Evolutionary conservation across 1,284 basidiomycete species (phyloP).

Genomic region (Rhodotorula sp.): DNA sequence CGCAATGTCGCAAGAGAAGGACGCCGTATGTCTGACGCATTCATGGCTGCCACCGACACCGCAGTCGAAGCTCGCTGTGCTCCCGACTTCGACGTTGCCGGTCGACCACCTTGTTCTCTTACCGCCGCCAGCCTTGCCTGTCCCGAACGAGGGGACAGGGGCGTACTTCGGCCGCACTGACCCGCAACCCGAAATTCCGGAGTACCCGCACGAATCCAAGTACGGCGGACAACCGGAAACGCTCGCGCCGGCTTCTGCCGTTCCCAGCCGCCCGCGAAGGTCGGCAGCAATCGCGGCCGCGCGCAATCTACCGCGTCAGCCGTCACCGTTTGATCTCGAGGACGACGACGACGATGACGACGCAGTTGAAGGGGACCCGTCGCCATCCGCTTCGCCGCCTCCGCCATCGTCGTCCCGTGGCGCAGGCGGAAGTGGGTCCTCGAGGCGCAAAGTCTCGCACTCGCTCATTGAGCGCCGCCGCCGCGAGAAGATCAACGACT

Average conservation of each 20-base stretch:
- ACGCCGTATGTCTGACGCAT: background rate
- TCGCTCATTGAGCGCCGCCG: conserved; percentile 79
- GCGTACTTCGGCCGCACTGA: background rate
- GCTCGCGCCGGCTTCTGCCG: background rate
- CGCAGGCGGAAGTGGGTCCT: conserved; percentile 32
- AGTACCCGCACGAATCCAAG: too few species aligned
- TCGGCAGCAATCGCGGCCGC: conserved; percentile 27
- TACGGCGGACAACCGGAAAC: background rate
- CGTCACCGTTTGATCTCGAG: conserved; percentile 28
- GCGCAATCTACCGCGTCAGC: conserved; percentile 23
- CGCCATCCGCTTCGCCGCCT: conserved; percentile 3
- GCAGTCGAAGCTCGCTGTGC: conserved; percentile 15
- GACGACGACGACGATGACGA: background rate
- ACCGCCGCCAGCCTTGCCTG: conserved; percentile 14
- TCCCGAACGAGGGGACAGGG: background rate
- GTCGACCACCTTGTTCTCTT: conserved; percentile 32
- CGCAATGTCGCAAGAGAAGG: background rate
- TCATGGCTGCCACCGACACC: conserved; percentile 20
- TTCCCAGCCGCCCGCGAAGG: conserved; percentile 21
- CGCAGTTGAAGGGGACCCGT: background rate
- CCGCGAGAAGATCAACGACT: conserved; percentile 78
- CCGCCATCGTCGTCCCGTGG: background rate
- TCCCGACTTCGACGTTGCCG: conserved; percentile 15
- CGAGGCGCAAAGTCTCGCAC: conserved; percentile 75
- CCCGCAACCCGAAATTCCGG: background rate